These are phyloP conservation scores for Lentinus polychrous DNA, from an alignment of 1,284 basidiomycete species.

Conservation along the genomic window DNA sequence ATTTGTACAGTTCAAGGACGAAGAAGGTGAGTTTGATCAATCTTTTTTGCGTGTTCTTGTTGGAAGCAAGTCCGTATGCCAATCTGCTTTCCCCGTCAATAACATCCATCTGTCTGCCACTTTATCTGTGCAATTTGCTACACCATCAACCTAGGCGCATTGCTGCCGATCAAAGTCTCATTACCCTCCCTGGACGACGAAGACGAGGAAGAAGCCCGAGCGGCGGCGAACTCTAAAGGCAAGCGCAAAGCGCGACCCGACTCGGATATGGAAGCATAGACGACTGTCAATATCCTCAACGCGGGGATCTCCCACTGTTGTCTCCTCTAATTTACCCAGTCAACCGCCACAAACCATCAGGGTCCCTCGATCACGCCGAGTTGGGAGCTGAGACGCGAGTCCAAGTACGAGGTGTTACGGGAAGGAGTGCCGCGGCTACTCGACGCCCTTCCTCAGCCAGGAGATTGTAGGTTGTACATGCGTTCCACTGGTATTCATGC, in stretches of 20 bases:
- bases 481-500: constrained; percentile 61
- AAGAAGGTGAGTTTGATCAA: constrained; percentile 36
- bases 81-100: not conserved
- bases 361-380: too few species aligned
- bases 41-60: not conserved
- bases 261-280: not conserved
- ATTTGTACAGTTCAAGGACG: constrained; percentile 57
- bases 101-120: not conserved
- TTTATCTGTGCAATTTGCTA: not conserved
- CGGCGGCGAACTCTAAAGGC: constrained; percentile 30
- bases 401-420: constrained; percentile 47
- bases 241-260: constrained; percentile 35
- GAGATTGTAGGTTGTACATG: constrained; percentile 92
- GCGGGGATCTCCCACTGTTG: too few species aligned
- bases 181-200: constrained; percentile 35
- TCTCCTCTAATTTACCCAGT: too few species aligned
- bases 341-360: too few species aligned
- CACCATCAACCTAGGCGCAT: constrained; percentile 25
- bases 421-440: constrained; percentile 85
- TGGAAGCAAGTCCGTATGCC: not conserved
- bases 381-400: constrained; percentile 8
- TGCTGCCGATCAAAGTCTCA: constrained; percentile 37
- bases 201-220: constrained; percentile 32
- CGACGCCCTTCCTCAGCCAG: constrained; percentile 88
- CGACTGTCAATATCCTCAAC: not conserved